Evolutionary conservation across 148 eudicot species (phyloP).

Genomic region (Agrostemma githago): DNA sequence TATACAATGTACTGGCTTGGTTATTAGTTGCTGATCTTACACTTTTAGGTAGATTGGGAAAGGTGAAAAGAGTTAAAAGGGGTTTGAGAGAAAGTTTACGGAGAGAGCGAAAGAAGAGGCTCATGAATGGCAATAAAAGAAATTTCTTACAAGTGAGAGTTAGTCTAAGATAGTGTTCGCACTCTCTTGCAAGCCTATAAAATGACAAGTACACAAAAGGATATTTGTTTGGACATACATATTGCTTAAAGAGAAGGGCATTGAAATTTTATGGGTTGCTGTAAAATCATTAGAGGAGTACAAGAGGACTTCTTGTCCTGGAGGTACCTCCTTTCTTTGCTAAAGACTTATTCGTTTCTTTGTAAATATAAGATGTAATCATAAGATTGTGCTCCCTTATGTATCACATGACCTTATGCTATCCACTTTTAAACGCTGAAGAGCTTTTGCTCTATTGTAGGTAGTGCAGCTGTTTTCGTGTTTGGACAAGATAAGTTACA

Average conservation of each 20-base stretch:
- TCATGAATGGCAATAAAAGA: not conserved
- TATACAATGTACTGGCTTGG: no score
- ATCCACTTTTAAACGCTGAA: not conserved
- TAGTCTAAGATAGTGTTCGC: no score
- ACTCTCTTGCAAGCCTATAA: no score
- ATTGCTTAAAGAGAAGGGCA: not conserved
- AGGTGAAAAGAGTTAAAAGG: not conserved
- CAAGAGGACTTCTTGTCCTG: not conserved
- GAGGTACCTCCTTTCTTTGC: not conserved
- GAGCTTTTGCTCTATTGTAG: conserved; percentile 23
- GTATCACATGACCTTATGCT: not conserved
- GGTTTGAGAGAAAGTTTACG: no score
- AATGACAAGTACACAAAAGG: not conserved
- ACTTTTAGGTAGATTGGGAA: not conserved
- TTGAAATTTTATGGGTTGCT: not conserved
- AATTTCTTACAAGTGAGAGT: no score
- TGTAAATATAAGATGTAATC: no score
- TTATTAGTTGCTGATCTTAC: no score
- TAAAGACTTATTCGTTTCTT: no score
- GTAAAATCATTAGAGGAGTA: not conserved
- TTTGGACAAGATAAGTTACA: conserved; percentile 84
- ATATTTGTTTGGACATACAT: not conserved
- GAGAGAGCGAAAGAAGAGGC: not conserved
- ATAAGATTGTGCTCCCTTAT: not conserved
- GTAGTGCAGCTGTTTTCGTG: conserved; percentile 91